Percentiles rank a stretch among this genome's conserved stretches.
Evolutionary conservation across 129 eudicot genomes (phyloP).

Genomic region (Escallonia rubra): DNA sequence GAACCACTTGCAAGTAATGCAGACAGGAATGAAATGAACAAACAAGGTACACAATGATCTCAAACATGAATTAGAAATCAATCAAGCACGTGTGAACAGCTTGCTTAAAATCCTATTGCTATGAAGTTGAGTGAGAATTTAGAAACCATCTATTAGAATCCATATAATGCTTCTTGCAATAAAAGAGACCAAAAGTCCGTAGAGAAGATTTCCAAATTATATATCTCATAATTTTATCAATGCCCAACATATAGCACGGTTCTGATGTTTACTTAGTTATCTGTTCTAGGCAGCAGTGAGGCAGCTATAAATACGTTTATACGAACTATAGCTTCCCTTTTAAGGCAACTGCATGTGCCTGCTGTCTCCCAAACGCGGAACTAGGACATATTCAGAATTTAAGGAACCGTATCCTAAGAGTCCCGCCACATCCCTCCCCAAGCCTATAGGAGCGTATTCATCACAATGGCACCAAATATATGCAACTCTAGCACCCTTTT

Average conservation of each 20-base stretch:
- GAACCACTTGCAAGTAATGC: background rate
- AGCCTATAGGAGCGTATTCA: background rate
- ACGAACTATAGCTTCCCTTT: background rate
- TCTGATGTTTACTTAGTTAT: background rate
- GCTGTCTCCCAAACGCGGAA: background rate
- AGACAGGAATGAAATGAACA: background rate
- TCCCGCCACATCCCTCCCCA: background rate
- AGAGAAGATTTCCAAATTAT: background rate
- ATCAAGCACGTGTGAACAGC: too few relatives aligned
- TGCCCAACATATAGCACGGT: background rate
- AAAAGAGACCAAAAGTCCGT: background rate
- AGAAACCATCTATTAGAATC: too few relatives aligned
- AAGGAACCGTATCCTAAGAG: background rate
- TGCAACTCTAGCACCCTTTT: background rate
- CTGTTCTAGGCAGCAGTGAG: background rate
- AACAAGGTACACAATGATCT: background rate
- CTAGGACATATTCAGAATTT: too few relatives aligned
- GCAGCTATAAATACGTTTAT: background rate
- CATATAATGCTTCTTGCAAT: background rate
- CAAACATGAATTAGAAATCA: background rate
- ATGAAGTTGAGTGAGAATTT: background rate
- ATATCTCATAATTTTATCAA: background rate
- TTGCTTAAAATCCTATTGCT: background rate
- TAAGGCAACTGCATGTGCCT: background rate
- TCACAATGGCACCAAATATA: background rate